A percentile compares a stretch with the other conserved stretches of the same genome.
Evolutionary conservation across 2,329 filamentous ascomycete species (phyloP).

Genomic region (Calonectria pauciramosa): DNA sequence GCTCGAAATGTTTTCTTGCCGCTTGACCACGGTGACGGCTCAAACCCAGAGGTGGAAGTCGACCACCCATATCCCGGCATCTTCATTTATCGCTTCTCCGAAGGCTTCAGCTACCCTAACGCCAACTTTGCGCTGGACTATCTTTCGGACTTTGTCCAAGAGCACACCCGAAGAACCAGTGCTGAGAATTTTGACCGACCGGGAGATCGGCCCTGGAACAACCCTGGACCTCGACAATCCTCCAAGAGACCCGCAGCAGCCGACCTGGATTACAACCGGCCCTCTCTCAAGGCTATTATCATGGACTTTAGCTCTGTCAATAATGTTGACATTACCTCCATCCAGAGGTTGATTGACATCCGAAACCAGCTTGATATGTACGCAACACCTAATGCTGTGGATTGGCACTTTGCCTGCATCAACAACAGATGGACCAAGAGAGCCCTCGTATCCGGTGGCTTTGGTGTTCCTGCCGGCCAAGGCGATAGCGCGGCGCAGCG

Average conservation of each 20-base stretch:
- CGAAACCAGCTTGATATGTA: slow-evolving; percentile 94
- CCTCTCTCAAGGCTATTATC: slow-evolving; percentile 88
- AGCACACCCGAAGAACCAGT: slow-evolving; percentile 82
- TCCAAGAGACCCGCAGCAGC: slow-evolving; percentile 57
- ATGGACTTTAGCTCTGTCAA: slow-evolving; percentile 95
- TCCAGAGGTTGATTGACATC: slow-evolving; percentile 93
- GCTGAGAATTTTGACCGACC: slow-evolving; percentile 72
- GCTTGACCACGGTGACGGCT: slow-evolving; percentile 88
- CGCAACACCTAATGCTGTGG: slow-evolving; percentile 82
- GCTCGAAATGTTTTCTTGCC: slow-evolving; percentile 88
- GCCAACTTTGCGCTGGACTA: slow-evolving; percentile 90
- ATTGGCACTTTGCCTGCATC: slow-evolving; percentile 97
- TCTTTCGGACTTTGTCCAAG: slow-evolving; percentile 76
- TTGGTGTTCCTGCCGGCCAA: slow-evolving; percentile 80
- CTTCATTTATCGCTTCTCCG: slow-evolving; percentile 95
- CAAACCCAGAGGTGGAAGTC: slow-evolving; percentile 87
- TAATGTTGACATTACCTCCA: slow-evolving; percentile 91
- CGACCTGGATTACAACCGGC: slow-evolving; percentile 62
- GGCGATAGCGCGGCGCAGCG: slow-evolving; percentile 61
- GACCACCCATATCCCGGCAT: slow-evolving; percentile 89
- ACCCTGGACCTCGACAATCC: slow-evolving; percentile 76
- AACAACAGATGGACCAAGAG: slow-evolving; percentile 94
- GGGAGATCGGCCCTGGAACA: slow-evolving; percentile 94
- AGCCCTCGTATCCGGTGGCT: slow-evolving; percentile 87
- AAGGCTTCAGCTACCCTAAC: slow-evolving; percentile 97